phyloP scores from a whole-genome alignment of 805 yeast species.

The Candida maesae region DNA sequence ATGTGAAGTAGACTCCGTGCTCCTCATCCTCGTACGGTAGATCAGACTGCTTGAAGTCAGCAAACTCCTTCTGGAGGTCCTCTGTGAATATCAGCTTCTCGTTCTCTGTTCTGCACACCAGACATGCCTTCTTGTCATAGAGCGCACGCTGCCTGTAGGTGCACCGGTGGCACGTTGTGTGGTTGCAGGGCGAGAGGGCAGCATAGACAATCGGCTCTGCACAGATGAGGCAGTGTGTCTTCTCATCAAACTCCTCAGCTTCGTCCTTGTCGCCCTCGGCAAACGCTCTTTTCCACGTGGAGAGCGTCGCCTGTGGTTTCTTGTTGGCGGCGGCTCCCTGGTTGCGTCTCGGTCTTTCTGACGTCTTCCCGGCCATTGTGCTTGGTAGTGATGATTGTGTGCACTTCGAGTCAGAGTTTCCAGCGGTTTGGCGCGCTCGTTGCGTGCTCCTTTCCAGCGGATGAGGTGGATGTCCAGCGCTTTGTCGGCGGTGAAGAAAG shows the following conservation, averaged over 20 bases:
- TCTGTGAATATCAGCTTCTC: conserved; percentile 55
- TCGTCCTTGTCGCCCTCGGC: conserved; percentile 14
- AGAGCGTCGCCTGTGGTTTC: background rate
- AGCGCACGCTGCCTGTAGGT: conserved; percentile 78
- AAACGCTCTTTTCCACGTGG: conserved; percentile 23
- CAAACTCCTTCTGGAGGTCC: conserved; percentile 34
- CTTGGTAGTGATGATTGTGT: background rate
- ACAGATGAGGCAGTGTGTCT: conserved; percentile 71
- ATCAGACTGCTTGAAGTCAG: conserved; percentile 32
- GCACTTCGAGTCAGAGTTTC: too few relatives aligned
- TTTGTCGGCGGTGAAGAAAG: too few relatives aligned
- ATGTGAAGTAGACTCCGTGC: conserved; percentile 58
- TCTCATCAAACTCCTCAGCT: conserved; percentile 36
- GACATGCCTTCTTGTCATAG: conserved; percentile 68
- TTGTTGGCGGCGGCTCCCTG: conserved; percentile 1
- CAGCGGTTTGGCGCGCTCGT: too few relatives aligned
- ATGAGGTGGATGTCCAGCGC: too few relatives aligned
- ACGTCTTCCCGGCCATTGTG: conserved; percentile 6
- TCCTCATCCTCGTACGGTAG: conserved; percentile 38
- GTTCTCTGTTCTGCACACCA: conserved; percentile 78
- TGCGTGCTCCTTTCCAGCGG: too few relatives aligned
- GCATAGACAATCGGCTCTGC: conserved; percentile 64
- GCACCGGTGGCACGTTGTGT: conserved; percentile 79
- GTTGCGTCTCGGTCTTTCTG: conserved; percentile 13
- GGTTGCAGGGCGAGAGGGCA: conserved; percentile 80